A percentile compares a stretch with the other conserved stretches of the same genome.
These are phyloP conservation scores for Tricholoma terreum DNA, from an alignment of 768 basidiomycete genomes.

Conservation along the genomic window DNA sequence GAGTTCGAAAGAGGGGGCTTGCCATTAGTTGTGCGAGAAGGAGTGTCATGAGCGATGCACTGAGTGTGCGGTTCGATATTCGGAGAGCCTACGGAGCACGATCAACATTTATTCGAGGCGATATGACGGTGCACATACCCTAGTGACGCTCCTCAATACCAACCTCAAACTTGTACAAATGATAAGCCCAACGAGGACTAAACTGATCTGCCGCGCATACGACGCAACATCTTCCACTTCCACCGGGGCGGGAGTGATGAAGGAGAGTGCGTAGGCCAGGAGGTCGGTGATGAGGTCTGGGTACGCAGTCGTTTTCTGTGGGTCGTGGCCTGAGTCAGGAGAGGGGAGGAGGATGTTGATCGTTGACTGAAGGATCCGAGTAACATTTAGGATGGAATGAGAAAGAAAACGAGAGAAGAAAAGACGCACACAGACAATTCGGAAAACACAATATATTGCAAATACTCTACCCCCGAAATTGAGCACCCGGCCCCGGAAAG, in stretches of 20 bases:
- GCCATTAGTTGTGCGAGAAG: constrained; percentile 84
- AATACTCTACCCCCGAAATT: constrained; percentile 50
- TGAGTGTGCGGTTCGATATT: constrained; percentile 65
- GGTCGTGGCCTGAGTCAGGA: constrained; percentile 25
- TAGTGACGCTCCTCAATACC: constrained; percentile 65
- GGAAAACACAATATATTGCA: constrained; percentile 63
- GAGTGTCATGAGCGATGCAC: constrained; percentile 74
- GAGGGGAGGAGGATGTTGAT: constrained; percentile 47
- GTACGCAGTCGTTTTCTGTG: constrained; percentile 18
- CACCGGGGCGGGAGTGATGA: constrained; percentile 17
- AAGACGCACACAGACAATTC: constrained; percentile 56
- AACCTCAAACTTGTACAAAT: constrained; percentile 69
- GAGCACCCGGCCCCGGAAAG: constrained; percentile 52
- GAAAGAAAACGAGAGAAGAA: neutral
- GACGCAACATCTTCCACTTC: constrained; percentile 35
- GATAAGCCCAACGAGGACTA: constrained; percentile 72
- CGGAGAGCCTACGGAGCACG: constrained; percentile 45
- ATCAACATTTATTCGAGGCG: neutral
- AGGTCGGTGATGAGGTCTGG: constrained; percentile 36
- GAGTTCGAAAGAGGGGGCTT: constrained; percentile 12
- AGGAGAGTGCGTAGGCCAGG: constrained; percentile 34
- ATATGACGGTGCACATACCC: constrained; percentile 34
- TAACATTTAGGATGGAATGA: neutral
- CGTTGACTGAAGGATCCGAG: constrained; percentile 40
- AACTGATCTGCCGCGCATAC: constrained; percentile 51